Evolutionary conservation across 257 asterid species (phyloP).

Genomic region (Mentha longifolia): DNA sequence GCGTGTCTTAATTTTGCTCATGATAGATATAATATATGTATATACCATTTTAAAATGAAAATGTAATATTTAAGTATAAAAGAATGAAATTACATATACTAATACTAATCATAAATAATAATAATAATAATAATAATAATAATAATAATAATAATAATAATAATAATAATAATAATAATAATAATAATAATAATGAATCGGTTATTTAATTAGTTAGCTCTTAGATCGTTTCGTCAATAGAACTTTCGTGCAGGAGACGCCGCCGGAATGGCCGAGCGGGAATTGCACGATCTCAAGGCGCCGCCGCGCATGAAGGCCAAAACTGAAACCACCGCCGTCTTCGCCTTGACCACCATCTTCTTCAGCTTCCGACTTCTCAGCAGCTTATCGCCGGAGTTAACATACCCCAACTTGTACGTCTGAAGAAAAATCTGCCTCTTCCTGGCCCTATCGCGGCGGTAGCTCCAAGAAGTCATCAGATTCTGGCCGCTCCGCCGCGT

Average conservation of each 20-base stretch:
- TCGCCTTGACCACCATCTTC: slow-evolving; percentile 46
- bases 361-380: slow-evolving; percentile 39
- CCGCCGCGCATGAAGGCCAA: slow-evolving; percentile 46
- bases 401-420: slow-evolving; percentile 50
- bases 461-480: slow-evolving; percentile 52
- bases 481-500: slow-evolving; percentile 38
- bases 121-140: too few relatives aligned
- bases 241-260: slow-evolving; percentile 46
- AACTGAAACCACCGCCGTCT: slow-evolving; percentile 46
- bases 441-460: slow-evolving; percentile 52
- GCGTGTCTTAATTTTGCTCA: background rate
- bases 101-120: too few relatives aligned
- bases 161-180: too few relatives aligned
- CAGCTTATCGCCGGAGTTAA: slow-evolving; percentile 25
- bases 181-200: too few relatives aligned
- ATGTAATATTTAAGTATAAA: too few relatives aligned
- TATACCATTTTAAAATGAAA: too few relatives aligned
- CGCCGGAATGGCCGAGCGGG: slow-evolving; percentile 44
- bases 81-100: too few relatives aligned
- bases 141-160: too few relatives aligned
- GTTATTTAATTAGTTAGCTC: background rate
- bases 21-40: too few relatives aligned
- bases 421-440: slow-evolving; percentile 55
- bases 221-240: slow-evolving; percentile 22
- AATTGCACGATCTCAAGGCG: slow-evolving; percentile 40